These are phyloP conservation scores for Aspergillus jensenii DNA, from an alignment of 2,329 filamentous ascomycete species.

Conservation along the genomic window DNA sequence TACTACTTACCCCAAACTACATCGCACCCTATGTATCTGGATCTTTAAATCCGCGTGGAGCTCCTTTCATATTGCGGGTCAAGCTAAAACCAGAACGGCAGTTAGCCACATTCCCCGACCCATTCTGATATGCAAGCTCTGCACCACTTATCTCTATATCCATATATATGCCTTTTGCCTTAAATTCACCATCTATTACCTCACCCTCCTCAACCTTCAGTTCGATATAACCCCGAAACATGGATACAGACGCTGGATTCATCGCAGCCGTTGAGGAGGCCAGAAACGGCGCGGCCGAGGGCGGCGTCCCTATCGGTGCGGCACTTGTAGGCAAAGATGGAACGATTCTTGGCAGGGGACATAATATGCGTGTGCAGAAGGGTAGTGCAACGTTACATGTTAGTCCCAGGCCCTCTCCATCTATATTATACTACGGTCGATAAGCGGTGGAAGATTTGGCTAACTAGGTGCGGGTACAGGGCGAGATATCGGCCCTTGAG, in stretches of 20 bases:
- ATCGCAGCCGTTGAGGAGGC: constrained; percentile 59
- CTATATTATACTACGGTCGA: not conserved
- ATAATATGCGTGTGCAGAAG: constrained; percentile 75
- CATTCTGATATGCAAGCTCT: not conserved
- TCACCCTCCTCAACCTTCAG: not conserved
- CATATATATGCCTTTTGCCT: not conserved
- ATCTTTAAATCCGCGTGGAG: not conserved
- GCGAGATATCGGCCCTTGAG: constrained; percentile 73
- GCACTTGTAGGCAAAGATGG: constrained; percentile 68
- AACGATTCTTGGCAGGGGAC: constrained; percentile 68
- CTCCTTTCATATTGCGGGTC: constrained; percentile 12
- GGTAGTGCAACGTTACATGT: constrained; percentile 71
- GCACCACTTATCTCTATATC: not conserved
- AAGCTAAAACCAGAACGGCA: constrained; percentile 14
- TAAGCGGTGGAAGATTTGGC: not conserved
- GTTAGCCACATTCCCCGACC: not conserved
- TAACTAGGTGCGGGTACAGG: constrained; percentile 46
- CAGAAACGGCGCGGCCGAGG: constrained; percentile 54
- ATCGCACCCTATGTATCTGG: no score
- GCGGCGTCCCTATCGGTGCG: constrained; percentile 60
- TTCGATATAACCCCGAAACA: constrained; percentile 13
- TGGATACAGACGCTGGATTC: constrained; percentile 53
- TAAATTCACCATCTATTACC: not conserved
- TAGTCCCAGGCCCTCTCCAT: constrained; percentile 25
- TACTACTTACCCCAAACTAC: not conserved